Evolutionary conservation across 2,329 filamentous ascomycete species (phyloP), one percentile per base, ranked within the genome.

Genomic region (Reticulascus tulasneorum): DNA sequence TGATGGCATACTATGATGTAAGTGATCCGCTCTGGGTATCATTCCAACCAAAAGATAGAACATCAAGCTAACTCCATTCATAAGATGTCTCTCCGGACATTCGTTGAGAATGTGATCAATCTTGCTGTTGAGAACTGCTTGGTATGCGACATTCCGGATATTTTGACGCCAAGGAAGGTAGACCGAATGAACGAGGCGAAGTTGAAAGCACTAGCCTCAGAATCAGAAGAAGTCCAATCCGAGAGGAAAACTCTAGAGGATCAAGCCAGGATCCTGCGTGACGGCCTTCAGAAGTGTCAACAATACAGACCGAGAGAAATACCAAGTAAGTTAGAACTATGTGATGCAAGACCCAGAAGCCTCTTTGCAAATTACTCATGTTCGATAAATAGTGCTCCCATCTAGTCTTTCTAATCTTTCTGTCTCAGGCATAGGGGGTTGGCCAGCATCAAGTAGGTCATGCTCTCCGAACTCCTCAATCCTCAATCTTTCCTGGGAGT

Each of bases 51-150:
- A n/a, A 4, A 18, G 12, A 34, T 28, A 22, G 7, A 20, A 28
- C 5, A 32, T n/a, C 25, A 18, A 31, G n/a, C n/a, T n/a, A n/a
- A n/a, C 23, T 5, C n/a, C n/a, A 7, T 29, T 32, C n/a, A 16
- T n/a, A 6, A 69, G 64, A 62, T 66, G 48, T 62, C 65, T 2
- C 53, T 65, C 4, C 47, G 62, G 10, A 66, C 62, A 0, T 71
- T 75, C 30, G 55, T 66, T 4, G 65, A 75, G 5, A 71, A 71
- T 15, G 53, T 75, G 9, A 56, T 65, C 13, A 69, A 61, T n/a
- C 53, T 73, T 1, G 70, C 61, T 0, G 55, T 71, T 1, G 71
- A 75, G 44, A 66, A 65, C 21, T 72, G 67, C 27, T 60, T 76
- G 1, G 48, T 75, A 0, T 48, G 38, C 1, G 57, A 64, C 2